These are phyloP conservation scores for Marasmius sp. DNA, from an alignment of 1,284 basidiomycete species.

Conservation along the genomic window DNA sequence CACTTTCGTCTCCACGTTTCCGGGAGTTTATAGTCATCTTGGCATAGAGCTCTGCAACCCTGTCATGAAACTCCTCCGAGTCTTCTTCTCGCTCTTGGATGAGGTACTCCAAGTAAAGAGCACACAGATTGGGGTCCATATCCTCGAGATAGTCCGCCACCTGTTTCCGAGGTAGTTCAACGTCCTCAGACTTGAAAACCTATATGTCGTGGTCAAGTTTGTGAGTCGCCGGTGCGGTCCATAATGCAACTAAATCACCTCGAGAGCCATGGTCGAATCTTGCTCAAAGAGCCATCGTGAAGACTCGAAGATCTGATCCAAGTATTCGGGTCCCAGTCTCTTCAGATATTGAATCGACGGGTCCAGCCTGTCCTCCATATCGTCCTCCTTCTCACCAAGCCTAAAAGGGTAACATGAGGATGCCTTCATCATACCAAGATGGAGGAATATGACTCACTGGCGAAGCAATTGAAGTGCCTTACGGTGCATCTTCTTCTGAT, in stretches of 20 bases:
- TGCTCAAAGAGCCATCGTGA: slow-evolving; percentile 85
- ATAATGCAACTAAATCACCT: slow-evolving; percentile 43
- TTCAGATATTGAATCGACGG: slow-evolving; percentile 92
- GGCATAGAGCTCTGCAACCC: slow-evolving; percentile 85
- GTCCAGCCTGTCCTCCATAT: slow-evolving; percentile 75
- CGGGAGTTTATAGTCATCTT: slow-evolving; percentile 57
- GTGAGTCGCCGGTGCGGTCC: background rate
- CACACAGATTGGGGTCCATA: slow-evolving; percentile 66
- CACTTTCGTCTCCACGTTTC: slow-evolving; percentile 56
- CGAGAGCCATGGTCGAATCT: slow-evolving; percentile 71
- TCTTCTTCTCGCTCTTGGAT: slow-evolving; percentile 75
- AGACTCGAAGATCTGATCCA: slow-evolving; percentile 78
- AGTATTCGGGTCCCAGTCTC: slow-evolving; percentile 80
- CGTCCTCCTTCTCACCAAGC: slow-evolving; percentile 77
- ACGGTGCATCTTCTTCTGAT: slow-evolving; percentile 93
- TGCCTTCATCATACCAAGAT: slow-evolving; percentile 1
- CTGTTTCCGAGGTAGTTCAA: slow-evolving; percentile 76
- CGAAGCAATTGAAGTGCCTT: slow-evolving; percentile 84
- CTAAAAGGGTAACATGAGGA: slow-evolving; percentile 37
- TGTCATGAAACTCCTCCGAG: slow-evolving; percentile 77
- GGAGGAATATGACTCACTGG: slow-evolving; percentile 52
- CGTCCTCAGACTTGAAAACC: slow-evolving; percentile 96
- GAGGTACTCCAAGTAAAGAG: slow-evolving; percentile 86
- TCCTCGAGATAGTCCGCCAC: slow-evolving; percentile 81
- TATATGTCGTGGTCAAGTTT: slow-evolving; percentile 28